phyloP scores from a whole-genome alignment of 73 alveolate genomes.

The Paramecium primaurelia region DNA sequence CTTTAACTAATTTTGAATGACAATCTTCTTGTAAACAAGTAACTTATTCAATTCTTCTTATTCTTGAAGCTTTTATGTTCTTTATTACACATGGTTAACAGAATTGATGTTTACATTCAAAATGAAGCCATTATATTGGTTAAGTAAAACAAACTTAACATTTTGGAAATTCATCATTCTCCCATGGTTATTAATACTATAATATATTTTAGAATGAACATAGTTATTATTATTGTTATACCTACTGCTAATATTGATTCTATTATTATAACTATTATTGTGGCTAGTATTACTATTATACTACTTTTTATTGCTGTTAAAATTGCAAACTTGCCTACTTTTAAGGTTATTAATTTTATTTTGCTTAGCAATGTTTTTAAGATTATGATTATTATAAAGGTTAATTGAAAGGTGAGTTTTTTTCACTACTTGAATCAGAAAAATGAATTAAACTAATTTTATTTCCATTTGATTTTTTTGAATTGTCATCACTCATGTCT shows the following conservation, averaged over 20 bases:
- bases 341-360: neutral
- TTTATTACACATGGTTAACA: neutral
- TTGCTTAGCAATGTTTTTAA: neutral
- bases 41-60: neutral
- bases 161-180: neutral
- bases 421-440: neutral
- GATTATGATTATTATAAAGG: neutral
- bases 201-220: neutral
- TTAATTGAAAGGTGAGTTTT: neutral
- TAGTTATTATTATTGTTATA: neutral
- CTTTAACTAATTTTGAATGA: neutral
- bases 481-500: constrained; percentile 48
- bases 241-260: neutral
- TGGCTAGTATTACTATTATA: neutral
- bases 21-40: neutral
- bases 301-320: neutral
- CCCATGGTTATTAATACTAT: neutral
- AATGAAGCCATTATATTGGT: neutral
- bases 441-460: neutral
- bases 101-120: constrained; percentile 15
- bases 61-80: neutral
- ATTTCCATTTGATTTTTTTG: neutral
- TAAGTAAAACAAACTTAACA: neutral
- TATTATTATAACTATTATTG: neutral
- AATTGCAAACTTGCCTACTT: neutral